Evolutionary conservation across 1,284 basidiomycete species (phyloP).

Genomic region (Laetiporus sulphureus): DNA sequence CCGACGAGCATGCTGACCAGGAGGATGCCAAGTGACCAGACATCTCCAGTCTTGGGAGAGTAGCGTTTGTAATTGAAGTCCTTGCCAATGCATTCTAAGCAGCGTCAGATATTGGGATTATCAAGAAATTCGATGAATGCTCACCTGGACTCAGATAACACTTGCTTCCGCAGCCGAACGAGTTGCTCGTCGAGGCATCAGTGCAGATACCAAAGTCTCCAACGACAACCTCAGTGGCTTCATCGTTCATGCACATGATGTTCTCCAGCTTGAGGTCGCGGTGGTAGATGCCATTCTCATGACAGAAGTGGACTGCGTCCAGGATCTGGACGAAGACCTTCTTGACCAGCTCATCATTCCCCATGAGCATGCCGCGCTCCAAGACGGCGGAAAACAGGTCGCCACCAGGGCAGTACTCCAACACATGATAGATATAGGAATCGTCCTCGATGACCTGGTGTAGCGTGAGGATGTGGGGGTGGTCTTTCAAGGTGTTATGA

Average conservation of each 20-base stretch:
- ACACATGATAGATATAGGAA: constrained; percentile 50
- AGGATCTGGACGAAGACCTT: constrained; percentile 53
- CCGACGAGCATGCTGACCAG: constrained; percentile 75
- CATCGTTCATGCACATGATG: constrained; percentile 41
- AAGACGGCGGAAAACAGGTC: constrained; percentile 60
- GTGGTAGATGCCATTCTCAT: constrained; percentile 54
- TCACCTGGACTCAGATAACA: constrained; percentile 57
- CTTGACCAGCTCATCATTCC: constrained; percentile 42
- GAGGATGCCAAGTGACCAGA: constrained; percentile 27
- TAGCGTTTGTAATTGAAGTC: constrained; percentile 18
- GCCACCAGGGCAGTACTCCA: constrained; percentile 57
- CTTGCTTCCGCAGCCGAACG: constrained; percentile 43
- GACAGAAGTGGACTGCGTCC: constrained; percentile 56
- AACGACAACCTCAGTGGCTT: constrained; percentile 43
- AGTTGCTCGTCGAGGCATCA: constrained; percentile 34
- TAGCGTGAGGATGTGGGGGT: constrained; percentile 52
- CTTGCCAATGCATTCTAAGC: constrained; percentile 22
- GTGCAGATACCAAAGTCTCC: constrained; percentile 69
- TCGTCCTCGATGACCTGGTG: constrained; percentile 51
- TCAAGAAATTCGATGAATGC: constrained; percentile 9
- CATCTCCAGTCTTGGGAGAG: constrained; percentile 17
- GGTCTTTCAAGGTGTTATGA: constrained; percentile 50
- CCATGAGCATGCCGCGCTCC: constrained; percentile 38
- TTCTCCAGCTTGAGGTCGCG: constrained; percentile 74
- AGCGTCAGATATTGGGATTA: not conserved